phyloP scores from a whole-genome alignment of 2,329 filamentous ascomycete species.

The Alternaria triticimaculans region DNA sequence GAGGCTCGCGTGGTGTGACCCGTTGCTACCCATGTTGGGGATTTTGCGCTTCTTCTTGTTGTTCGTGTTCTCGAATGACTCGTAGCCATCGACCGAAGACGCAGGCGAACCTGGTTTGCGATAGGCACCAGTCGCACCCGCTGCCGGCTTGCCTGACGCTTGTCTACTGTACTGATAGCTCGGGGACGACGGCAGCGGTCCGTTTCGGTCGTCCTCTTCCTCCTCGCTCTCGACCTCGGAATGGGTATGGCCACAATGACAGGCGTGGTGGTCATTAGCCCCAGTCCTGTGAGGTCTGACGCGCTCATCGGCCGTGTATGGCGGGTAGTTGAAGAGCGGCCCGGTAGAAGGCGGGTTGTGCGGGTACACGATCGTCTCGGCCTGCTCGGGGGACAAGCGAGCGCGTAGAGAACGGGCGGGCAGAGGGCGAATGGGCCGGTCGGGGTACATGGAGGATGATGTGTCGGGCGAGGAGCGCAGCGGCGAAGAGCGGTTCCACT shows the following conservation, averaged over 20 bases:
- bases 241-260: constrained; percentile 55
- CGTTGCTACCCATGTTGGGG: constrained; percentile 79
- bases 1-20: constrained; percentile 62
- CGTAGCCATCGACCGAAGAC: constrained; percentile 85
- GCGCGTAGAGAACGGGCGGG: constrained; percentile 89
- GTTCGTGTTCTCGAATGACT: constrained; percentile 97
- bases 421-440: constrained; percentile 90
- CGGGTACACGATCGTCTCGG: constrained; percentile 82
- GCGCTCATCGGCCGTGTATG: constrained; percentile 51
- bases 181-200: constrained; percentile 50
- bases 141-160: constrained; percentile 33
- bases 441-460: constrained; percentile 80
- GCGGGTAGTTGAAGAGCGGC: constrained; percentile 75
- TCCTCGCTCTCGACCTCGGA: constrained; percentile 67
- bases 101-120: constrained; percentile 62
- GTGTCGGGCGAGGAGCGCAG: constrained; percentile 66
- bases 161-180: constrained; percentile 48
- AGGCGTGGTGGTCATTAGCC: constrained; percentile 59
- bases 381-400: constrained; percentile 83
- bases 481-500: constrained; percentile 51
- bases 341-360: constrained; percentile 73
- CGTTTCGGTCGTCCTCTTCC: constrained; percentile 55
- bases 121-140: constrained; percentile 40
- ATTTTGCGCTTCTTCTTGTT: constrained; percentile 99
- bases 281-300: constrained; percentile 50